These are phyloP conservation scores for Planoprotostelium fungivorum DNA, from an alignment of 78 protist genomes.

Conservation along the genomic window DNA sequence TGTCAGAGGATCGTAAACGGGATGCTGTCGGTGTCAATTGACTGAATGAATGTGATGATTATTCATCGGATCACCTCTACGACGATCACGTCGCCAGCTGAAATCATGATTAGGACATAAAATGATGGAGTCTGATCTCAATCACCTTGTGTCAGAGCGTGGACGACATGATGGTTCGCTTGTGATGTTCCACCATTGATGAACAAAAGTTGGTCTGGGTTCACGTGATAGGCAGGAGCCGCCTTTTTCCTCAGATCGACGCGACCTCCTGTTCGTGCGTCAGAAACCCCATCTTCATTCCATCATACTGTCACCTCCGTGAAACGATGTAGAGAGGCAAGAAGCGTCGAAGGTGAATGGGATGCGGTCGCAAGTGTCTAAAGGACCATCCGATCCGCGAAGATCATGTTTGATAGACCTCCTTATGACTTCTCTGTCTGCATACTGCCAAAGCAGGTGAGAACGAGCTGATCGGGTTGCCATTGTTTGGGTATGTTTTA, in stretches of 20 bases:
- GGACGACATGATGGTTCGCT: background rate
- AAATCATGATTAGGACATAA: background rate
- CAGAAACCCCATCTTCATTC: background rate
- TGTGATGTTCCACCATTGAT: background rate
- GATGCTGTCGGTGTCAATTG: no score
- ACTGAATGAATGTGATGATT: no score
- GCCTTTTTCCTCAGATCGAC: background rate
- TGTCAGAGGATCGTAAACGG: background rate
- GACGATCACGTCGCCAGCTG: background rate
- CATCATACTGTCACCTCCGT: background rate
- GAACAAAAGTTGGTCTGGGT: background rate
- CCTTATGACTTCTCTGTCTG: background rate
- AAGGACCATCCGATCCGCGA: background rate
- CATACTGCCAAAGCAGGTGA: background rate
- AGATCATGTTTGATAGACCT: background rate
- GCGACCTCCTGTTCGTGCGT: background rate
- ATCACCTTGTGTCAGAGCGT: background rate
- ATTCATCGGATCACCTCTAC: no score
- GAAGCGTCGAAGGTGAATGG: background rate
- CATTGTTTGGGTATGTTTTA: no score
- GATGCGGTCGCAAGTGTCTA: background rate
- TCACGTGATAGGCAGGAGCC: background rate
- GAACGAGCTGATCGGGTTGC: no score
- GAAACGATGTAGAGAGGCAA: background rate
- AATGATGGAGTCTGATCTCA: background rate